Conservation (phyloP, 2,329 filamentous ascomycete genomes). For the Neophaeococcomyces mojaviensis region DNA sequence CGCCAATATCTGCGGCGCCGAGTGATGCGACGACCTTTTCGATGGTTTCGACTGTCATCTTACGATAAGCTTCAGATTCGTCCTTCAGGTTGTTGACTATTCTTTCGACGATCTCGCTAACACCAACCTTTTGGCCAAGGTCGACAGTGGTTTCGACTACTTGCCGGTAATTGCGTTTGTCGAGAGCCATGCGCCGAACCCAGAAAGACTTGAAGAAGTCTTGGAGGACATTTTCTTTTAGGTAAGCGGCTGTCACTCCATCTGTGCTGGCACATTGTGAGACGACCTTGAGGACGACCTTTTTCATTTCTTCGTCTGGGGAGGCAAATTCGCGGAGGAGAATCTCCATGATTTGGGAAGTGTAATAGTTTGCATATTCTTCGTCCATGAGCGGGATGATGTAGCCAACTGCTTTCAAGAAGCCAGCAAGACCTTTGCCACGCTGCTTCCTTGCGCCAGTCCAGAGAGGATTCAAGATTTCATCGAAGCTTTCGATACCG, state of each 20-base stretch:
- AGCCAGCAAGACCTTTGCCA: constrained; percentile 90
- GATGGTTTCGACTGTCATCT: constrained; percentile 98
- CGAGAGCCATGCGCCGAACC: constrained; percentile 92
- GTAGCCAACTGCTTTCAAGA: constrained; percentile 94
- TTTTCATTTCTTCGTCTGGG: constrained; percentile 99
- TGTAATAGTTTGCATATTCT: constrained; percentile 99
- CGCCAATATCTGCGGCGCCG: constrained; percentile 87
- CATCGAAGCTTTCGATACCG: constrained; percentile 97
- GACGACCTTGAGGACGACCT: constrained; percentile 94
- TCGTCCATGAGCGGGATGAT: constrained; percentile 99
- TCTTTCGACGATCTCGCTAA: constrained; percentile 85
- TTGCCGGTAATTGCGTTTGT: constrained; percentile 95
- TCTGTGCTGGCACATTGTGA: constrained; percentile 92
- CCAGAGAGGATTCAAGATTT: constrained; percentile 95
- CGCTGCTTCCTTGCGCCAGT: constrained; percentile 92
- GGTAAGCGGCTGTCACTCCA: constrained; percentile 86
- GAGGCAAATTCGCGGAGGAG: constrained; percentile 91
- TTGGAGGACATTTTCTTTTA: constrained; percentile 88
- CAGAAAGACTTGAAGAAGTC: constrained; percentile 99
- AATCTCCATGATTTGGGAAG: constrained; percentile 97
- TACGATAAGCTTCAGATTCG: constrained; percentile 93
- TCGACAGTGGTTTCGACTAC: constrained; percentile 98
- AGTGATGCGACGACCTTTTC: constrained; percentile 93
- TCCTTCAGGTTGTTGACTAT: constrained; percentile 96
- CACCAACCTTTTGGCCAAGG: constrained; percentile 94